phyloP scores from a whole-genome alignment of 2,329 filamentous ascomycete species.

The Trichoderma sp. region DNA sequence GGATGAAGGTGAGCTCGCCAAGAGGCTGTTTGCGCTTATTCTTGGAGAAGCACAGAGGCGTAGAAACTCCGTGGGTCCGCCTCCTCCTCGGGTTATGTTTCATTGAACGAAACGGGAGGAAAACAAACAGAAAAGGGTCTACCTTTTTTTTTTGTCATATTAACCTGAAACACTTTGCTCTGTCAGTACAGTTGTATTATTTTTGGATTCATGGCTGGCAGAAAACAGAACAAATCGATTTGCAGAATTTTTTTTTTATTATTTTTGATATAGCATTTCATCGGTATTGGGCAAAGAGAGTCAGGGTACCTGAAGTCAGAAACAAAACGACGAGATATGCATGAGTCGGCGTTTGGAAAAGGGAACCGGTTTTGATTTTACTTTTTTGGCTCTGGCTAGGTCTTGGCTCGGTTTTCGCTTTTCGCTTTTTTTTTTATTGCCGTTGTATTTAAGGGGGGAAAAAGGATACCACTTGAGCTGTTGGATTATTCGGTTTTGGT shows the following conservation, averaged over 20 bases:
- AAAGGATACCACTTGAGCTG: constrained; percentile 17
- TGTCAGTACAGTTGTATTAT: not conserved
- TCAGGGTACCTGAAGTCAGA: not conserved
- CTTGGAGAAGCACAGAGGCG: constrained; percentile 45
- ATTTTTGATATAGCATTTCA: constrained; percentile 6
- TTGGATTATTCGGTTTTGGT: constrained; percentile 3
- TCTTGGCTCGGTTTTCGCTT: not conserved
- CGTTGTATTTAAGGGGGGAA: not conserved
- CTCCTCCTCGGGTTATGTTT: constrained; percentile 30
- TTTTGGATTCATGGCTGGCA: not conserved
- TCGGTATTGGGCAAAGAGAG: not conserved
- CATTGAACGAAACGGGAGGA: constrained; percentile 26
- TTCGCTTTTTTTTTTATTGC: not conserved
- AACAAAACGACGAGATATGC: not conserved
- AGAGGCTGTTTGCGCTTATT: constrained; percentile 51
- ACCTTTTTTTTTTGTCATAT: not conserved
- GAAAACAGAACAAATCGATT: not conserved
- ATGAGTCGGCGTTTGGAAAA: constrained; percentile 16
- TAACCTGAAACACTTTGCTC: not conserved
- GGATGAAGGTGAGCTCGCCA: constrained; percentile 48
- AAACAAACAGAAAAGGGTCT: not conserved
- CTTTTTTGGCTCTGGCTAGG: not conserved
- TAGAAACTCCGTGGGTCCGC: constrained; percentile 18
- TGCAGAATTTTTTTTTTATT: not conserved
- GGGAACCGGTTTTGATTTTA: not conserved